These are phyloP conservation scores for Ogataea angusta DNA, from an alignment of 805 yeast genomes.

Conservation along the genomic window DNA sequence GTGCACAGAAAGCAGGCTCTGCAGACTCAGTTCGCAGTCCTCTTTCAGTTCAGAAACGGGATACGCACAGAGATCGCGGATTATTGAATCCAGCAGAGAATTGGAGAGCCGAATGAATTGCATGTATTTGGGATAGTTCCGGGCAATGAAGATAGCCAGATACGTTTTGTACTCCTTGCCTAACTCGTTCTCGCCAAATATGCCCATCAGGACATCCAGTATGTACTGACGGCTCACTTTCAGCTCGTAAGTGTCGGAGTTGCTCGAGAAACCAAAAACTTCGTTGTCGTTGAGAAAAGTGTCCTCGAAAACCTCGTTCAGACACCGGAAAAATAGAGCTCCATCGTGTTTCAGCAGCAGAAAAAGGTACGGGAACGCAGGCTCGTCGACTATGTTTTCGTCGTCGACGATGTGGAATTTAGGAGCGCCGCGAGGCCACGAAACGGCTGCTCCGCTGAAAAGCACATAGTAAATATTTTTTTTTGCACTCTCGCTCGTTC, in stretches of 20 bases:
- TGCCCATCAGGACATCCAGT: constrained; percentile 65
- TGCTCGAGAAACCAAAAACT: constrained; percentile 22
- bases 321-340: constrained; percentile 56
- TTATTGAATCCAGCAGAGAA: constrained; percentile 44
- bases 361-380: constrained; percentile 69
- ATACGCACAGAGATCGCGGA: constrained; percentile 48
- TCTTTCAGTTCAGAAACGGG: constrained; percentile 35
- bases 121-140: constrained; percentile 79
- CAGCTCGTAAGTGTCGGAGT: constrained; percentile 25
- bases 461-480: constrained; percentile 50
- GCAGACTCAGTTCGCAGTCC: constrained; percentile 76
- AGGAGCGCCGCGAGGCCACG: constrained; percentile 42
- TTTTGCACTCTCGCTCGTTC: constrained; percentile 42
- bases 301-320: constrained; percentile 86
- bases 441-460: constrained; percentile 52
- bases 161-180: constrained; percentile 30
- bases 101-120: constrained; percentile 79
- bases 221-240: constrained; percentile 71
- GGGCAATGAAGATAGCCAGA: constrained; percentile 68
- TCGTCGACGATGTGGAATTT: constrained; percentile 35
- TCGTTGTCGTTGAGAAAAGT: constrained; percentile 63
- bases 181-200: constrained; percentile 42
- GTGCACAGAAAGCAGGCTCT: constrained; percentile 63
- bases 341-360: constrained; percentile 54
- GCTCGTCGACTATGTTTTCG: constrained; percentile 33